Percentiles rank a stretch among this genome's conserved stretches.
phyloP scores from a whole-genome alignment of 768 basidiomycete species.

The Mycena polygramma region DNA sequence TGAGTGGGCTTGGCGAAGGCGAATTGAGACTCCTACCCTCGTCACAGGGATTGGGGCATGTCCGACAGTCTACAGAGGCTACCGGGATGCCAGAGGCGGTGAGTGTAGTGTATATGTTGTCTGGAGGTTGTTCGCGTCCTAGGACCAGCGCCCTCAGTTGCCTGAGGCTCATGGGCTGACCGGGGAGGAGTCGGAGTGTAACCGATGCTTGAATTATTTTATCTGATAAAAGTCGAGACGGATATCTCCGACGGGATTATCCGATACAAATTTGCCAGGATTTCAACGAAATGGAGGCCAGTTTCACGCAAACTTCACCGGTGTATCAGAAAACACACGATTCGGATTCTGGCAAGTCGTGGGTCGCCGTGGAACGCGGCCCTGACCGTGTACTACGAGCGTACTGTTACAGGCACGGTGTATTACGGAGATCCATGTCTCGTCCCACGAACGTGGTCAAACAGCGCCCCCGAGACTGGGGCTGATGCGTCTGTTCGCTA shows the following conservation, averaged over 20 bases:
- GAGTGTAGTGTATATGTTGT: conserved; percentile 64
- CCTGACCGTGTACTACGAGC: too few relatives aligned
- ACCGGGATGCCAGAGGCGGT: conserved; percentile 73
- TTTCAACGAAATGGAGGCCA: too few relatives aligned
- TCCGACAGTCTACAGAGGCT: conserved; percentile 75
- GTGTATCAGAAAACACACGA: too few relatives aligned
- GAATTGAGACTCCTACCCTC: conserved; percentile 57
- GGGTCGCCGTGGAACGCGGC: too few relatives aligned
- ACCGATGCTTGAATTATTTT: conserved; percentile 39
- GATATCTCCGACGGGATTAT: neutral
- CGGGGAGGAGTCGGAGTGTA: conserved; percentile 32
- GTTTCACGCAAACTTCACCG: too few relatives aligned
- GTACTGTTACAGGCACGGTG: too few relatives aligned
- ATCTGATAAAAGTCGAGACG: conserved; percentile 44
- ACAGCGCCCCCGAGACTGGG: too few relatives aligned
- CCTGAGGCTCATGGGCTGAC: conserved; percentile 52
- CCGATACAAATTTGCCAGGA: too few relatives aligned
- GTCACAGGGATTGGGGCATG: conserved; percentile 84
- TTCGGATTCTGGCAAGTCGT: too few relatives aligned
- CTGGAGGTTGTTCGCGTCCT: conserved; percentile 50
- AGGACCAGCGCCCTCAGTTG: conserved; percentile 57
- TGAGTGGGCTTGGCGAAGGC: conserved; percentile 47
- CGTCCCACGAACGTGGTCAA: too few relatives aligned
- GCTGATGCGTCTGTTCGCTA: too few relatives aligned
- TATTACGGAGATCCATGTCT: too few relatives aligned